Percentiles rank a stretch among this genome's conserved stretches.
These are phyloP conservation scores for Chlorella sp. DNA, from an alignment of 139 green algal species.

Conservation along the genomic window DNA sequence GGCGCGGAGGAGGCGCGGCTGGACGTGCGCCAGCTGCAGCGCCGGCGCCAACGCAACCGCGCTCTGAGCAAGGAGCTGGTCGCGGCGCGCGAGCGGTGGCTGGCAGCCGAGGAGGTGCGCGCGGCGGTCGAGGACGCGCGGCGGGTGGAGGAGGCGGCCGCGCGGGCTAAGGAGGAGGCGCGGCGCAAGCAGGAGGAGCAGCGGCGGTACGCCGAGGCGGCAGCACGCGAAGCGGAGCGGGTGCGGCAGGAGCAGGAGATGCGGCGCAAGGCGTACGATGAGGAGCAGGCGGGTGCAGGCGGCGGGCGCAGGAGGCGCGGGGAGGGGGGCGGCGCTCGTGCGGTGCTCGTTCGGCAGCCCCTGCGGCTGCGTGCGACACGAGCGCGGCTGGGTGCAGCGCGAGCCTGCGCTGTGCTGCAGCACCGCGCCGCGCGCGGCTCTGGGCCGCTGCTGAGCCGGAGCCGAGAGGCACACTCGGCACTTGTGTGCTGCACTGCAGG, in stretches of 20 bases:
- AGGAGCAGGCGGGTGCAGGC: constrained; percentile 7
- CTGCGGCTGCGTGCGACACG: not conserved
- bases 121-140: constrained; percentile 18
- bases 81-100: constrained; percentile 13
- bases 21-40: constrained; percentile 28
- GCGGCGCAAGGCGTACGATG: constrained; percentile 29
- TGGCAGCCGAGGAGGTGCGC: constrained; percentile 13
- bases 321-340: not conserved
- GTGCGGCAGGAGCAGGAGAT: constrained; percentile 11
- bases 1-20: constrained; percentile 30
- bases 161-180: constrained; percentile 18
- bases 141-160: constrained; percentile 34
- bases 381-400: not conserved
- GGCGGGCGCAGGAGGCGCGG: not conserved
- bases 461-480: no score
- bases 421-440: not conserved
- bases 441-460: not conserved
- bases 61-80: constrained; percentile 31
- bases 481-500: not conserved
- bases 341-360: not conserved
- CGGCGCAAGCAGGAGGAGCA: constrained; percentile 19
- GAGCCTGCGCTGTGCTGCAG: not conserved
- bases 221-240: constrained; percentile 17
- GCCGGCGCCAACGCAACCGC: constrained; percentile 25
- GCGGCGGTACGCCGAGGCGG: constrained; percentile 27